phyloP scores from a whole-genome alignment of 2,329 filamentous ascomycete species.

The Phyllosticta citriasiana region DNA sequence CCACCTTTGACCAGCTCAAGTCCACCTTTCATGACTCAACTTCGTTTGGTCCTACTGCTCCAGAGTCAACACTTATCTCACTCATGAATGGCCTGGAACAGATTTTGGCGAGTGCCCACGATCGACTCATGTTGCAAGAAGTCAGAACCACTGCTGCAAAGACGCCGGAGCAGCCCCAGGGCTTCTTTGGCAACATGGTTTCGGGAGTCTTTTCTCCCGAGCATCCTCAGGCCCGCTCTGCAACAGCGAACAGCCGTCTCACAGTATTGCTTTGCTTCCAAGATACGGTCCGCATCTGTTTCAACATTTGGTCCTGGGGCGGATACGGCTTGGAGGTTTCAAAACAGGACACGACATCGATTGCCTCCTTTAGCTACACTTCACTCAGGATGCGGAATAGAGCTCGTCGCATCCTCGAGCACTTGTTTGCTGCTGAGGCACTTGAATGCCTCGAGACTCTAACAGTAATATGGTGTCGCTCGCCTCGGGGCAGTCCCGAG shows the following conservation, averaged over 20 bases:
- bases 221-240: slow-evolving; percentile 62
- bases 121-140: slow-evolving; percentile 69
- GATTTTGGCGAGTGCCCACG: slow-evolving; percentile 76
- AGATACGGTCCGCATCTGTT: slow-evolving; percentile 86
- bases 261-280: slow-evolving; percentile 95
- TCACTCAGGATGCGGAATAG: slow-evolving; percentile 85
- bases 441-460: slow-evolving; percentile 89
- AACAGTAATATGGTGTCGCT: slow-evolving; percentile 68
- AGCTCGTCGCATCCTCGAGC: slow-evolving; percentile 77
- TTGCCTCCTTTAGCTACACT: slow-evolving; percentile 81
- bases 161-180: slow-evolving; percentile 70
- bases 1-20: slow-evolving; percentile 62
- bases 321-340: slow-evolving; percentile 50
- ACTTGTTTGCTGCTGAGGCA: slow-evolving; percentile 84
- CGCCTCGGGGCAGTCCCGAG: slow-evolving; percentile 39
- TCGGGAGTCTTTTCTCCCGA: slow-evolving; percentile 82
- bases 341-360: slow-evolving; percentile 55
- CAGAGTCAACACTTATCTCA: slow-evolving; percentile 68
- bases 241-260: slow-evolving; percentile 83
- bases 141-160: slow-evolving; percentile 58
- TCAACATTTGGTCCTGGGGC: slow-evolving; percentile 91
- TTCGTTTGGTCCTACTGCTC: slow-evolving; percentile 28
- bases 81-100: slow-evolving; percentile 90
- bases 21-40: slow-evolving; percentile 44
- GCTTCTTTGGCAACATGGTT: slow-evolving; percentile 91